phyloP scores from a whole-genome alignment of 1,139 yeast genomes.

The Hemisphaericaspora xylanilytica region DNA sequence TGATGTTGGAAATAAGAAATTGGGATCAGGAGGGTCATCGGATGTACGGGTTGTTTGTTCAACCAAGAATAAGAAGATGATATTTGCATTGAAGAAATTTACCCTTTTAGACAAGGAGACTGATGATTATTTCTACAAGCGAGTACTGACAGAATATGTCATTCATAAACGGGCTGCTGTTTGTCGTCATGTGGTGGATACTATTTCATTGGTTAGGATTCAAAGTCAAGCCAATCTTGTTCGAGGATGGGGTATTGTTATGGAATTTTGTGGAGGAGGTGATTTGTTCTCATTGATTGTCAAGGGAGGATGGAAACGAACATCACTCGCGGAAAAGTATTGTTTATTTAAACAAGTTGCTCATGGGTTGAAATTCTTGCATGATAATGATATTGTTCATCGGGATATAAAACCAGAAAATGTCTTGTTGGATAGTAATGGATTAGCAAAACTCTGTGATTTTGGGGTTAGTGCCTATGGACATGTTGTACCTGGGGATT shows the following conservation, averaged over 20 bases:
- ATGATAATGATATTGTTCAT: conserved; percentile 58
- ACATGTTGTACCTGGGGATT: conserved; percentile 55
- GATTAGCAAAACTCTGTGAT: conserved; percentile 69
- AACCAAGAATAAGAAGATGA: conserved; percentile 36
- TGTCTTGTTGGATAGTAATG: conserved; percentile 51
- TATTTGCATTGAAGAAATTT: conserved; percentile 64
- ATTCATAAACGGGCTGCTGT: conserved; percentile 52
- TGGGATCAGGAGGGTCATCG: conserved; percentile 75
- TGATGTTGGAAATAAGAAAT: conserved; percentile 43
- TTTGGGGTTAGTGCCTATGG: conserved; percentile 73
- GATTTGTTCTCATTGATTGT: conserved; percentile 48
- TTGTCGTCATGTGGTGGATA: conserved; percentile 58
- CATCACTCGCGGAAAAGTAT: conserved; percentile 47
- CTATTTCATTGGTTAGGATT: conserved; percentile 54
- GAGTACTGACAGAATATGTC: conserved; percentile 63
- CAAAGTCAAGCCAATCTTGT: conserved; percentile 54
- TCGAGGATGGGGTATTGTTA: conserved; percentile 75
- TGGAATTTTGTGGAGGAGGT: conserved; percentile 62
- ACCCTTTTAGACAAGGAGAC: conserved; percentile 58
- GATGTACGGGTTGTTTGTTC: conserved; percentile 56
- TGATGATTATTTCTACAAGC: conserved; percentile 61
- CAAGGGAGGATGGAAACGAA: conserved; percentile 48
- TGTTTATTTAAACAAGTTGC: conserved; percentile 62
- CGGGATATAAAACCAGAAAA: conserved; percentile 70
- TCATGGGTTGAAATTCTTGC: conserved; percentile 53